Percentiles rank a stretch among this genome's conserved stretches.
Conservation (phyloP, 495 filamentous ascomycete species). For the Penicillium macrosclerotiorum region DNA sequence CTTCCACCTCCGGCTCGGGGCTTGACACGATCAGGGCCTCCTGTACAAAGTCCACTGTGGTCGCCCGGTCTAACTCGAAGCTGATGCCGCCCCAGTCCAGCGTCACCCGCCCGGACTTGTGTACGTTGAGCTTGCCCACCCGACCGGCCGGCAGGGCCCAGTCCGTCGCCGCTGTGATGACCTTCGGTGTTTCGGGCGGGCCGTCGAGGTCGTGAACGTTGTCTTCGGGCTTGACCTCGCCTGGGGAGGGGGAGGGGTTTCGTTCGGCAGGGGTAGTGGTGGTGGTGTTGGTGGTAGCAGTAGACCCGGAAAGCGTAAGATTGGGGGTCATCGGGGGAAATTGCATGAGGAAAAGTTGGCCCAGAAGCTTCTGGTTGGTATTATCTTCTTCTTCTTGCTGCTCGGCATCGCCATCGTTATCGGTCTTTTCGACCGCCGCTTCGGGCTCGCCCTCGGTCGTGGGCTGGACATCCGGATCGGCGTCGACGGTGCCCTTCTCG, state of each 20-base stretch:
- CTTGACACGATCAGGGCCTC: conserved; percentile 44
- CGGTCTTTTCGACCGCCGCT: conserved; percentile 1
- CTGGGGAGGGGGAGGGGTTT: conserved; percentile 10
- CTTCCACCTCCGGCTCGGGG: conserved; percentile 21
- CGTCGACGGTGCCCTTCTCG: conserved; percentile 14
- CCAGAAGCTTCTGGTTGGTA: conserved; percentile 32
- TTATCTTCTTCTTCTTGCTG: conserved; percentile 22
- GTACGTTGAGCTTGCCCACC: conserved; percentile 55
- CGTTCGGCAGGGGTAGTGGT: conserved; percentile 3
- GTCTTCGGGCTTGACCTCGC: conserved; percentile 33
- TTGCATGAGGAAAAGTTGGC: conserved; percentile 53
- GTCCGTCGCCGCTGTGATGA: conserved; percentile 38
- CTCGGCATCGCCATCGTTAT: conserved; percentile 10
- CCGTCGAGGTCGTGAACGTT: conserved; percentile 31
- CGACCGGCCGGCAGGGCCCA: conserved; percentile 53
- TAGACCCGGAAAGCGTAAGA: conserved; percentile 33
- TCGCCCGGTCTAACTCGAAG: conserved; percentile 44
- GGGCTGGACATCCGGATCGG: conserved; percentile 10
- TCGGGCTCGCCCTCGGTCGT: conserved; percentile 10
- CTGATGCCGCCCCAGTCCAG: conserved; percentile 52
- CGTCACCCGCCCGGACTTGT: conserved; percentile 47
- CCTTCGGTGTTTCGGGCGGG: conserved; percentile 15
- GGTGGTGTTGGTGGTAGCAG: conserved; percentile 4
- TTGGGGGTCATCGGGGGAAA: conserved; percentile 55
- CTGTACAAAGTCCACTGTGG: conserved; percentile 44